Base-by-base conservation (phyloP, 306 rosid genomes). In the Abrus precatorius region DNA sequence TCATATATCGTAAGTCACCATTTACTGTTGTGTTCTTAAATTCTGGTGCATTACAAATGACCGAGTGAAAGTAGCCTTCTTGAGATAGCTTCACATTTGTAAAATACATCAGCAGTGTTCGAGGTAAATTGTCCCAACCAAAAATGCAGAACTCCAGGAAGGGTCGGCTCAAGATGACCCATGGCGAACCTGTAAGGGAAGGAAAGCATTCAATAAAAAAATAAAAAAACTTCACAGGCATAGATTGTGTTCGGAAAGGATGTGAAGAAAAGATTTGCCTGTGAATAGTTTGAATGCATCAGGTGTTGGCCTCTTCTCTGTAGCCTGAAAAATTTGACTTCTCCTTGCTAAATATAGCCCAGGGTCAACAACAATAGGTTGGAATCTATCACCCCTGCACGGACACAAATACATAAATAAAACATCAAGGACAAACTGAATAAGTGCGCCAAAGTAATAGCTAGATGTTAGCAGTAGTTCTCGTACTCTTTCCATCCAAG, bases 91-190 rank as follows among this genome's bases (percentile, higher is more conserved):
- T 83, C 44, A 90, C 98, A 49, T 95, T 95, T 4, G 97, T 93
- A 69, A 93, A 95, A 72, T 95, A 95, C 99, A 95, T 93, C 55
- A 95, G 85, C 28, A 95, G 86, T 13, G 85, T 90, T 20, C 99
- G 86, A 9, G 99, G 99, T 59, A 95, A 90, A 82, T 95, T 95
- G 82, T 95, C 99, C 99, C 99, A 95, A 67, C 98, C 99, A 27
- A 93, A 76, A 78, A 95, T 84, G 81, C 99, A 95, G 79, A 79
- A 95, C 76, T 95, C 97, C 57, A 95, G 68, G 74, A 95, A 95
- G 9, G 97, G 43, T 67, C 99, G 86, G 53, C 98, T 93, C 74
- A 95, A 86, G 74, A 87, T 80, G 40, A 93, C 93, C 99, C 99
- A 95, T 1, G 96, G 98, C 20, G 99, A 95, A 83, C 99, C 99